Conservation (phyloP, 352 stramenopile genomes). For the Globisporangium megalacanthum region DNA sequence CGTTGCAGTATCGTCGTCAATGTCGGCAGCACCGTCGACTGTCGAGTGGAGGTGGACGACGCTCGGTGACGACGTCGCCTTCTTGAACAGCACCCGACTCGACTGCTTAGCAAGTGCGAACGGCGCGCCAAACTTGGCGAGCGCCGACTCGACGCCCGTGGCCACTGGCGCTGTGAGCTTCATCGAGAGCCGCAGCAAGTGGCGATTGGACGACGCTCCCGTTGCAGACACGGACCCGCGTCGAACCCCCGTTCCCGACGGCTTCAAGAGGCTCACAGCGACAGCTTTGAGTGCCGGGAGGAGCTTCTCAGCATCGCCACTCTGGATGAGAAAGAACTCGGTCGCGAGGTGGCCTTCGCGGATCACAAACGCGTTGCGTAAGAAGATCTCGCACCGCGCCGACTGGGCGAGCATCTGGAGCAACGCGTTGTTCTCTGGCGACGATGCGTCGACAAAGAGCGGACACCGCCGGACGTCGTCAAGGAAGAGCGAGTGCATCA, state of each 20-base stretch:
- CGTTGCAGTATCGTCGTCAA: not conserved
- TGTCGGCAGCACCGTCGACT: not conserved
- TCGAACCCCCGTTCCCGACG: too few species aligned
- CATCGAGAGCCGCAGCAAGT: not conserved
- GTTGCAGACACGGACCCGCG: not conserved
- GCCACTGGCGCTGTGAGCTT: not conserved
- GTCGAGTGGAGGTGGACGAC: not conserved
- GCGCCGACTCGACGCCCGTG: not conserved
- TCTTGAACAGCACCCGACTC: constrained; percentile 1
- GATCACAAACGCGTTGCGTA: constrained; percentile 48
- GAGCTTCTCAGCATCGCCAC: constrained; percentile 50
- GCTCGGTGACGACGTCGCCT: not conserved
- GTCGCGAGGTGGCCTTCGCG: constrained; percentile 46
- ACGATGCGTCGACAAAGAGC: constrained; percentile 18
- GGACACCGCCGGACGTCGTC: constrained; percentile 28
- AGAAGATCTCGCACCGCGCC: constrained; percentile 49
- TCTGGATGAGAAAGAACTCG: constrained; percentile 71
- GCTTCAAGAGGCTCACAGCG: constrained; percentile 2
- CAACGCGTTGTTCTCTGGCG: constrained; percentile 11
- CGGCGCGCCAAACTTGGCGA: constrained; percentile 1
- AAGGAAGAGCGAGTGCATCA: constrained; percentile 29
- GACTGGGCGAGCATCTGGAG: constrained; percentile 26
- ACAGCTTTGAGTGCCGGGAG: constrained; percentile 23
- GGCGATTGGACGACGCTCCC: not conserved
- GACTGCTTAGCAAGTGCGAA: constrained; percentile 1